Evolutionary conservation across 1,284 basidiomycete genomes (phyloP).

Genomic region (Anthracocystis panici-leucophaei): DNA sequence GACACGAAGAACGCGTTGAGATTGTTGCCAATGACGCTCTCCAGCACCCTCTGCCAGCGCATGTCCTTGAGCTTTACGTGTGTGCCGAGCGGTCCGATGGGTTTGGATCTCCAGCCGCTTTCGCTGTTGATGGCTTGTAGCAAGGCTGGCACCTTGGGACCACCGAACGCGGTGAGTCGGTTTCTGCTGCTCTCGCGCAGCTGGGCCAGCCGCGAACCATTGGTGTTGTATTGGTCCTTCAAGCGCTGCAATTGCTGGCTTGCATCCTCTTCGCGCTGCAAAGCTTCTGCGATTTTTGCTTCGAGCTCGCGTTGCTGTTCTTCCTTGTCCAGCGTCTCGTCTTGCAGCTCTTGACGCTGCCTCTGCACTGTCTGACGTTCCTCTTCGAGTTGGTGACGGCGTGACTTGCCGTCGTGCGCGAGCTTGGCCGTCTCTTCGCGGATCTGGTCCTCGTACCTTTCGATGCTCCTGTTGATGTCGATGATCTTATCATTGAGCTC

Average conservation of each 20-base stretch:
- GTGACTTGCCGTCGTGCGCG: slow-evolving; percentile 60
- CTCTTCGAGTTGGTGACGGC: slow-evolving; percentile 46
- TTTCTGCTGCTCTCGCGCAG: slow-evolving; percentile 40
- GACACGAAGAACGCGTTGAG: slow-evolving; percentile 85
- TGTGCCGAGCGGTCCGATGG: slow-evolving; percentile 80
- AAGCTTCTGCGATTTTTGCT: slow-evolving; percentile 22
- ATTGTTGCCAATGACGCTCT: slow-evolving; percentile 75
- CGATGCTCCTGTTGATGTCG: slow-evolving; percentile 71
- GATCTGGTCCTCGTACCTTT: slow-evolving; percentile 74
- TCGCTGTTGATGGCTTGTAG: slow-evolving; percentile 74
- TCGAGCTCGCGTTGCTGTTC: slow-evolving; percentile 47
- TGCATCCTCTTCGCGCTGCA: slow-evolving; percentile 23
- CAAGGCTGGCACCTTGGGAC: slow-evolving; percentile 55
- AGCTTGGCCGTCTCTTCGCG: slow-evolving; percentile 61
- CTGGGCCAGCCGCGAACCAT: slow-evolving; percentile 16
- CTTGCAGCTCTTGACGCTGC: slow-evolving; percentile 37
- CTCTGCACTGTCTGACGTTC: slow-evolving; percentile 41
- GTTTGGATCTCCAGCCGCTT: slow-evolving; percentile 60
- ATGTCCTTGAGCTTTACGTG: slow-evolving; percentile 83
- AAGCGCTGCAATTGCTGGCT: slow-evolving; percentile 22
- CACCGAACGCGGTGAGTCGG: slow-evolving; percentile 59
- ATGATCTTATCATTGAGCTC: slow-evolving; percentile 54
- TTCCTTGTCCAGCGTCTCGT: slow-evolving; percentile 21
- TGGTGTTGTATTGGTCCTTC: slow-evolving; percentile 20
- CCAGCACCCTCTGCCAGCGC: slow-evolving; percentile 78